A percentile compares a stretch with the other conserved stretches of the same genome.
Conservation (phyloP, 352 stramenopile species). For the Saprolegnia parasitica region DNA sequence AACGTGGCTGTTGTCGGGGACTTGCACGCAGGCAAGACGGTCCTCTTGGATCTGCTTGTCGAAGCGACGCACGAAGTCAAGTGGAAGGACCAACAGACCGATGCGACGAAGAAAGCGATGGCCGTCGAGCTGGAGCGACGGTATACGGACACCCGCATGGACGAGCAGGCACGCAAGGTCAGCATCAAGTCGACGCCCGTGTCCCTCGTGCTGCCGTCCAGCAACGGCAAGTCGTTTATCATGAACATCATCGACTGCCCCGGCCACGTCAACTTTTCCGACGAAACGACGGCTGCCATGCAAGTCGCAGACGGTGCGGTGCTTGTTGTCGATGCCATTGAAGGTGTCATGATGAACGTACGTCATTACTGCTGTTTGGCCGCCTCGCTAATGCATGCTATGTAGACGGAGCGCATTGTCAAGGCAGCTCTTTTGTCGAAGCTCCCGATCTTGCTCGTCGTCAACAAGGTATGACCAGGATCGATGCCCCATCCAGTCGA, state of each 20-base stretch:
- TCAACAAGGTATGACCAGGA: conserved; percentile 88
- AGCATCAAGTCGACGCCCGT: conserved; percentile 97
- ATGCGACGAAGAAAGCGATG: conserved; percentile 39
- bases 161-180: conserved; percentile 96
- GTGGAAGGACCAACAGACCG: conserved; percentile 52
- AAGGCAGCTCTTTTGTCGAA: conserved; percentile 88
- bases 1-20: conserved; percentile 97
- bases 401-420: conserved; percentile 92
- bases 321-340: conserved; percentile 96
- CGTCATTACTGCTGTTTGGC: conserved; percentile 21
- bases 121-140: conserved; percentile 51
- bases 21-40: conserved; percentile 95
- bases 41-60: conserved; percentile 89
- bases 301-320: conserved; percentile 92
- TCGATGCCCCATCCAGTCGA: background rate
- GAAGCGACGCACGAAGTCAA: conserved; percentile 84
- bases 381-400: too few species aligned
- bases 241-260: conserved; percentile 97
- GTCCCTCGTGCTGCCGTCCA: conserved; percentile 91
- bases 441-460: conserved; percentile 85
- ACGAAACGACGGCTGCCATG: conserved; percentile 92
- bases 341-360: conserved; percentile 97
- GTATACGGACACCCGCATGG: conserved; percentile 94
- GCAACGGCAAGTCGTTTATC: conserved; percentile 93
- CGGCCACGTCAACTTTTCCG: conserved; percentile 96